Base-by-base conservation (phyloP, 2,329 filamentous ascomycete genomes). In the Fusarium vanettenii region DNA sequence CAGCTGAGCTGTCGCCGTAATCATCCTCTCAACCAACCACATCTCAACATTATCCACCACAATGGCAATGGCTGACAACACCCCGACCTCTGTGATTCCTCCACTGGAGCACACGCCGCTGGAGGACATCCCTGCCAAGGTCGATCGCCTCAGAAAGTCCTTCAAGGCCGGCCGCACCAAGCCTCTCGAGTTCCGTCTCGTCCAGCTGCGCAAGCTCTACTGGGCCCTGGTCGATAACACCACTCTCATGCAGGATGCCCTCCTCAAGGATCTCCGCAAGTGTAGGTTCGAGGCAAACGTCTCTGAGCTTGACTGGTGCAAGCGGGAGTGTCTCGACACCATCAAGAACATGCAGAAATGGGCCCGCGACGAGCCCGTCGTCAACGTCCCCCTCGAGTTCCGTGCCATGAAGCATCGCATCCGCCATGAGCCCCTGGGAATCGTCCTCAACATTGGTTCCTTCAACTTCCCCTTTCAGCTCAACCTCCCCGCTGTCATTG, bases 401-500 rank as follows among this genome's bases (percentile, higher is more conserved):
- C 88, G 88, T 76, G 81, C 93, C 48, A 89, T 97, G 85, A 92
- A 87, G 66, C 93, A 95, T 41, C 92, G 89, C 80, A 92, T 97
- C 81, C 89, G 92, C 75, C 97, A 97, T 85, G 96, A 98, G 80
- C 97, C 97, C 2, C 84, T 98, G 67, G 97, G 97, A 39, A 87
- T 91, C 45, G 91, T 94, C 13, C 87, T 98, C 77, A 91, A 98
- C 79, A 97, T 98, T 80, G 95, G 95, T 67, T 92, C 97, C 50
- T 98, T 94, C 90, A 99, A 99, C 87, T 98, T 95, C 83, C 97
- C 97, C 61, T 87, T 98, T 82, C 92, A 95, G 84, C 88, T 98
- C 50, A 91, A 92, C 41, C 82, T 98, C 45, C 89, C 90, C 1
- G 95, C 96, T 2, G 84, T 97, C 70, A 90, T 98, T 72, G 97